These are phyloP conservation scores for Tremella yokohamensis DNA, from an alignment of 768 basidiomycete genomes.

Conservation along the genomic window DNA sequence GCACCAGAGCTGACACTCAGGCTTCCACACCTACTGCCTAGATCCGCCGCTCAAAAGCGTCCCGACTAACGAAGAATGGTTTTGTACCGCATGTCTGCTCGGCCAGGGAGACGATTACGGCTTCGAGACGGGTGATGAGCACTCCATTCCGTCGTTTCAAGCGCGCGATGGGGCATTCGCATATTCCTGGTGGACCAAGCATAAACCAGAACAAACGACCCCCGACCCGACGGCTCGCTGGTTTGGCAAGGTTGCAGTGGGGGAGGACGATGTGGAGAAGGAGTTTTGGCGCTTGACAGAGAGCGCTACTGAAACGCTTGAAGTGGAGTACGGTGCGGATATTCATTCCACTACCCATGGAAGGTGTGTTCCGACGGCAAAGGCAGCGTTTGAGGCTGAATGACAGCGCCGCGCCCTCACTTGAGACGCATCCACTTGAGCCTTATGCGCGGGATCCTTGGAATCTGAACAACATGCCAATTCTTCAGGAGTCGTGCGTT, in stretches of 20 bases:
- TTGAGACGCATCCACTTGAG: conserved; percentile 87
- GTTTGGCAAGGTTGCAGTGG: conserved; percentile 56
- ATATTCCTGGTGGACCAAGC: conserved; percentile 77
- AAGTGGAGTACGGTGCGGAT: conserved; percentile 99
- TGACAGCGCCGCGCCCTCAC: conserved; percentile 83
- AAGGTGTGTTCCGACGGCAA: too few species aligned
- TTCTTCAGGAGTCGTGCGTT: conserved; percentile 70
- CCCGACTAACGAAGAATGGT: conserved; percentile 87
- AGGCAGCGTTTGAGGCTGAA: too few species aligned
- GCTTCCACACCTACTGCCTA: conserved; percentile 96
- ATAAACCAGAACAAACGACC: conserved; percentile 54
- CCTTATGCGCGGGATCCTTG: conserved; percentile 85
- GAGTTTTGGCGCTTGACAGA: conserved; percentile 98
- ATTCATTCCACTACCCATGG: conserved; percentile 96
- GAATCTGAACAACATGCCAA: conserved; percentile 98
- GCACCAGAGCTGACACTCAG: conserved; percentile 52
- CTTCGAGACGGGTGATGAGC: conserved; percentile 97
- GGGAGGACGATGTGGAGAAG: conserved; percentile 84
- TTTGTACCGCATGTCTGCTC: conserved; percentile 83
- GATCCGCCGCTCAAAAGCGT: conserved; percentile 80
- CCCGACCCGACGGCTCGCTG: conserved; percentile 23
- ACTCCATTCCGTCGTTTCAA: conserved; percentile 84
- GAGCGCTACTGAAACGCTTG: conserved; percentile 81
- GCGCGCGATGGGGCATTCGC: conserved; percentile 86
- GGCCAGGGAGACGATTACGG: conserved; percentile 94